These are phyloP conservation scores for baker's yeast (Saccharomyces cerevisiae) DNA, from an alignment of 805 yeast genomes.

Conservation along the genomic window DNA sequence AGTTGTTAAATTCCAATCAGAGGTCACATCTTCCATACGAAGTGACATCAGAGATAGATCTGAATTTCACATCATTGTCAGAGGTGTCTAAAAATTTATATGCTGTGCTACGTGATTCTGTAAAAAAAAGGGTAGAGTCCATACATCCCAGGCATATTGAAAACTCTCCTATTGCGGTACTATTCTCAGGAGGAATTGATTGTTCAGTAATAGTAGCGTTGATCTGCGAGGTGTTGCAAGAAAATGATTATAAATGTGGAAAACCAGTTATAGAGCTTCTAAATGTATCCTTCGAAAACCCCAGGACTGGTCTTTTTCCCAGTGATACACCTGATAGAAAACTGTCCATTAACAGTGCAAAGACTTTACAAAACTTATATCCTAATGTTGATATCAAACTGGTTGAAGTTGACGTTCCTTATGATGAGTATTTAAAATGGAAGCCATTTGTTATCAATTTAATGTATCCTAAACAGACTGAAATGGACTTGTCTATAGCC, in stretches of 20 bases:
- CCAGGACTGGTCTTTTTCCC: constrained; percentile 56
- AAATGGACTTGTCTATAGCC: constrained; percentile 93
- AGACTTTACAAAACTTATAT: constrained; percentile 38
- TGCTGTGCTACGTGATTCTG: constrained; percentile 31
- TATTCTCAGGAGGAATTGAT: constrained; percentile 94
- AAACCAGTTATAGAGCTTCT: constrained; percentile 54
- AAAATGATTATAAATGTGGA: constrained; percentile 6
- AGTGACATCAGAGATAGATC: constrained; percentile 20
- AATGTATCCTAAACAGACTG: constrained; percentile 80
- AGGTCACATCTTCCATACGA: constrained; percentile 11
- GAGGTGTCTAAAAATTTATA: constrained; percentile 19
- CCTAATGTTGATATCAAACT: constrained; percentile 38
- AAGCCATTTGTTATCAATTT: constrained; percentile 48
- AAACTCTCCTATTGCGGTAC: constrained; percentile 42
- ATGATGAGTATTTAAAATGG: constrained; percentile 49
- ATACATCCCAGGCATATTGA: constrained; percentile 48
- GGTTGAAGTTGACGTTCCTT: constrained; percentile 66
- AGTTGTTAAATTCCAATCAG: constrained; percentile 12
- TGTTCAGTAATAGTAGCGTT: constrained; percentile 73
- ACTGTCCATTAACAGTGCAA: constrained; percentile 60
- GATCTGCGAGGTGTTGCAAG: constrained; percentile 23
- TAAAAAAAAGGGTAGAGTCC: constrained; percentile 45
- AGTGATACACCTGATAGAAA: constrained; percentile 78
- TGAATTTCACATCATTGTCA: constrained; percentile 5
- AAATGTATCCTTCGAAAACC: constrained; percentile 89